Base-by-base conservation (phyloP, 495 filamentous ascomycete species). In the Penicillium bovifimosum region DNA sequence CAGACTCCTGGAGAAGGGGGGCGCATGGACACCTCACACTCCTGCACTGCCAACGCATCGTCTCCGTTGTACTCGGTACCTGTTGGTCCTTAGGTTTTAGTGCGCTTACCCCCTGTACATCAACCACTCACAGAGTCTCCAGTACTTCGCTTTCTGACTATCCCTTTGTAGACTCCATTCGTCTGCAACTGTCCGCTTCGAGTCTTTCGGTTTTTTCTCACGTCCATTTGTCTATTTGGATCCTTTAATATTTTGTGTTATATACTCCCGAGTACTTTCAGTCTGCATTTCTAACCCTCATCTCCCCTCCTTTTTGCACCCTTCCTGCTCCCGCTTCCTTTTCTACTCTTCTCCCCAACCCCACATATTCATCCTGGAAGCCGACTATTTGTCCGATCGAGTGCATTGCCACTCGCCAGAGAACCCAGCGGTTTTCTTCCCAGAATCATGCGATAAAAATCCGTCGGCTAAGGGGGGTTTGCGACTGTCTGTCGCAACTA, bases 361-460 rank as follows among this genome's bases (percentile, higher is more conserved):
- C 38, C 26, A 28, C 27, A 29, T 36, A 39, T 47, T 47, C 61
- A 62, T 43, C 61, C 61, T 64, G 58, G 61, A 61, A 50, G 34
- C 41, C 43, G 31, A 36, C 32, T 38, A 32, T 47, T 44, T 17
- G 2, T 43, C 50, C 47, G 53, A 54, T 45, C 60, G 60, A 55
- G 56, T 53, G 53, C 41, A 49, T 53, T 43, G 39, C 41, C 41
- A 40, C 35, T 50, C 50, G 16, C 32, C 47, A 52, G 50, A 49
- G 43, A 49, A 43, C 33, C 52, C n/a, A 49, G 43, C 46, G 53
- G 41, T 52, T 54, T 41, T 35, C 50, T 52, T 39, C 51, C 59
- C 63, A 59, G 61, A 64, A 56, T 53, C 61, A 64, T 66, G 63
- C 63, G 60, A 64, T 66, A 66, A 63, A 58, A 11, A 61, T 53